Evolutionary conservation across 1,284 basidiomycete genomes (phyloP).

Genomic region (Pseudozyma thailandica): DNA sequence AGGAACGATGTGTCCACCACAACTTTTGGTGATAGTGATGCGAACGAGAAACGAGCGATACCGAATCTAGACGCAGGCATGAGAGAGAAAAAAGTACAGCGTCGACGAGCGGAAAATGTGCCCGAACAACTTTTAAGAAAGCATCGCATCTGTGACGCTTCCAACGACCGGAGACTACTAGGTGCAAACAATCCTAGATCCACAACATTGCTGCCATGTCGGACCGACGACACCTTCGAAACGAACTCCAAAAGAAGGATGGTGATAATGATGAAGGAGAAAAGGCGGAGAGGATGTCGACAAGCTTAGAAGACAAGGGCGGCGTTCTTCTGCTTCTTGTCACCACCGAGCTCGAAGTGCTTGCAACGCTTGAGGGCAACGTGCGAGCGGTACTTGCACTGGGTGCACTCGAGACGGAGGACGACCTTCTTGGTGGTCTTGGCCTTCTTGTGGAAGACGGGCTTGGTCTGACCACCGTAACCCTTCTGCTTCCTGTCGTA

Average conservation of each 20-base stretch:
- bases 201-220: background rate
- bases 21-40: conserved; percentile 22
- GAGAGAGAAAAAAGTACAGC: conserved; percentile 44
- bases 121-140: conserved; percentile 22
- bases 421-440: conserved; percentile 97
- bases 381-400: conserved; percentile 87
- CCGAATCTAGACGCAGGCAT: conserved; percentile 13
- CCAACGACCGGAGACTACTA: conserved; percentile 3
- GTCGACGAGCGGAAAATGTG: conserved; percentile 8
- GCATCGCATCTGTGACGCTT: conserved; percentile 15
- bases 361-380: conserved; percentile 98
- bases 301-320: conserved; percentile 79
- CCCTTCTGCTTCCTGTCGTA: conserved; percentile 97
- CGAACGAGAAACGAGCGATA: conserved; percentile 2
- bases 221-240: conserved; percentile 1
- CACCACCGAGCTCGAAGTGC: conserved; percentile 99
- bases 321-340: conserved; percentile 99
- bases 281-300: background rate
- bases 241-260: conserved; percentile 5
- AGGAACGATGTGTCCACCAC: background rate
- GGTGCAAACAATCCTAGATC: background rate
- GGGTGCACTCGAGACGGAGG: conserved; percentile 94
- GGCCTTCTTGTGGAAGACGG: conserved; percentile 99
- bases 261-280: conserved; percentile 2
- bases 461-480: conserved; percentile 99